Conservation (phyloP, 208 protist species). For the Acanthamoeba sp. region DNA sequence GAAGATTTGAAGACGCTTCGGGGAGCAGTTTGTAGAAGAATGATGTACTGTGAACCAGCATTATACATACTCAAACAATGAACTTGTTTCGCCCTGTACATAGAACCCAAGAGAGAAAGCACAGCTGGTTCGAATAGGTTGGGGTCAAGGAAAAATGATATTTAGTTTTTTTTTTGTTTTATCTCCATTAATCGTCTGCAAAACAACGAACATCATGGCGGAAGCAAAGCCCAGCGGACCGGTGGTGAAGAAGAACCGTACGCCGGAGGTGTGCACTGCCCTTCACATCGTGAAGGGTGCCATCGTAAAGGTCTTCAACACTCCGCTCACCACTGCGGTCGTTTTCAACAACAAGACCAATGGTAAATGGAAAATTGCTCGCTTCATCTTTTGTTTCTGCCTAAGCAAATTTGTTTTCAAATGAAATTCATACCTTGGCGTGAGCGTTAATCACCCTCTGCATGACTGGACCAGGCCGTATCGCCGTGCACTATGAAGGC, state of each 20-base stretch:
- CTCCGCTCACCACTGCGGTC: background rate
- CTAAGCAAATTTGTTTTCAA: too few relatives aligned
- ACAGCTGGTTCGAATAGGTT: too few relatives aligned
- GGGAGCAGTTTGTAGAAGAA: too few relatives aligned
- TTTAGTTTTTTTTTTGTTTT: background rate
- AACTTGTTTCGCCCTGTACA: too few relatives aligned
- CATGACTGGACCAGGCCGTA: background rate
- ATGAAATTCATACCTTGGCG: too few relatives aligned
- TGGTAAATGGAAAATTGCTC: too few relatives aligned
- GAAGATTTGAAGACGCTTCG: background rate
- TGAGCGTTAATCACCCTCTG: too few relatives aligned
- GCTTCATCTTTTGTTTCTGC: too few relatives aligned
- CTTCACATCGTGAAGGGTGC: conserved; percentile 40
- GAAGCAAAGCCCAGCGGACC: background rate
- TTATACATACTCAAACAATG: too few relatives aligned
- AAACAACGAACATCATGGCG: background rate
- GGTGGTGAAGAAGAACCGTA: conserved; percentile 46
- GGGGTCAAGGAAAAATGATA: background rate
- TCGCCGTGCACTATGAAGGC: conserved; percentile 40
- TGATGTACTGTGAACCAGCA: too few relatives aligned
- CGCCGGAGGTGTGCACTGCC: conserved; percentile 24
- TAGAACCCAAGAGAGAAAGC: too few relatives aligned
- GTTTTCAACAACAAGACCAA: conserved; percentile 55
- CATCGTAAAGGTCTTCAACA: conserved; percentile 21
- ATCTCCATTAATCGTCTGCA: background rate